Evolutionary conservation across 2,329 filamentous ascomycete genomes (phyloP).

Genomic region (Teratosphaeria pseudoeucalypti): DNA sequence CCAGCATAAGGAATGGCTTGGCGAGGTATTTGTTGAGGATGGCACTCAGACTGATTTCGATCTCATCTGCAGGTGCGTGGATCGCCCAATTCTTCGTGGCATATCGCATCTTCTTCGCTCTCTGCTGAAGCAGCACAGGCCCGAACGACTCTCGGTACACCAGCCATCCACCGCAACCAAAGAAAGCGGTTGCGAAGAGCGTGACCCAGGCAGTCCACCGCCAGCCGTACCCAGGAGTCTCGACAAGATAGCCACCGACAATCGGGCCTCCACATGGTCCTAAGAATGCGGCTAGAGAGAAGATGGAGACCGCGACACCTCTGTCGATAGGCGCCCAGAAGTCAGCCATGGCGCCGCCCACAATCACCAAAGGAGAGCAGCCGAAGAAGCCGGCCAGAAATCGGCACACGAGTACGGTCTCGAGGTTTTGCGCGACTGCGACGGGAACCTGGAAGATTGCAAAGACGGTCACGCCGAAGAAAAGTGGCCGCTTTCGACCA

Average conservation of each 20-base stretch:
- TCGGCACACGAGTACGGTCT: background rate
- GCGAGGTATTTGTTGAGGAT: conserved; percentile 36
- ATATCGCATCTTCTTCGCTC: conserved; percentile 38
- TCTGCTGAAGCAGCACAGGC: conserved; percentile 37
- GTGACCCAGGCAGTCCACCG: conserved; percentile 50
- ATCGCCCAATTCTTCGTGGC: conserved; percentile 39
- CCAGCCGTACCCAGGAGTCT: conserved; percentile 32
- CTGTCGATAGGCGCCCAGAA: background rate
- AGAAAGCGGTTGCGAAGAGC: conserved; percentile 10
- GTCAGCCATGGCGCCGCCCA: background rate
- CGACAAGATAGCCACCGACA: conserved; percentile 15
- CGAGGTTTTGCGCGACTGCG: background rate
- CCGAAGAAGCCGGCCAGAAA: background rate
- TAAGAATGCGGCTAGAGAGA: background rate
- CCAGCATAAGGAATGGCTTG: conserved; percentile 31
- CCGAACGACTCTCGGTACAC: conserved; percentile 29
- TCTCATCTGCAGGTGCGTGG: conserved; percentile 36
- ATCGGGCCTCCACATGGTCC: conserved; percentile 13
- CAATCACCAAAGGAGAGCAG: background rate
- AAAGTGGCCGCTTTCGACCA: background rate
- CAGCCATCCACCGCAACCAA: background rate
- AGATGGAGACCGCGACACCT: conserved; percentile 1
- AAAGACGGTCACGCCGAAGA: background rate
- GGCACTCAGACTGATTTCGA: conserved; percentile 22
- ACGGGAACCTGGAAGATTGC: background rate